These are phyloP conservation scores for Fusarium sublunatum DNA, from an alignment of 2,329 filamentous ascomycete genomes.

Conservation along the genomic window DNA sequence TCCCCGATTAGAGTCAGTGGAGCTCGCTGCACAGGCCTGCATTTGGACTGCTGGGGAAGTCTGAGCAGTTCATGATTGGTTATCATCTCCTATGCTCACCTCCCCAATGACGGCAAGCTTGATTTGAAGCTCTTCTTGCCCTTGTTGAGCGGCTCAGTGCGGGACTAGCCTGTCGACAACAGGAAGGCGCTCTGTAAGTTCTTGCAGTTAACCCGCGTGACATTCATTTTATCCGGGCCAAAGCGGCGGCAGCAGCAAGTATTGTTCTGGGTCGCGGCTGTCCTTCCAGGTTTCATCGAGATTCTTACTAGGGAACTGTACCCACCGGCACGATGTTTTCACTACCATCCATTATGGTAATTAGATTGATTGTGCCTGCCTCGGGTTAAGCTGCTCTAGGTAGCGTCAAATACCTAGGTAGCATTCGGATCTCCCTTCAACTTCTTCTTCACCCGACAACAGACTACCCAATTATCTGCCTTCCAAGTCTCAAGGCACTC, in stretches of 20 bases:
- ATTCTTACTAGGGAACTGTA: conserved; percentile 2
- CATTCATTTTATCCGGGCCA: not conserved
- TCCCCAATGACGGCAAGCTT: conserved; percentile 37
- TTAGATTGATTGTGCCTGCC: not conserved
- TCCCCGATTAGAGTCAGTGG: conserved; percentile 4
- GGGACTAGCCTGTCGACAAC: not conserved
- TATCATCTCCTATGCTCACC: not conserved
- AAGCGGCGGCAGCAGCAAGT: not conserved
- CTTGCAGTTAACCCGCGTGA: not conserved
- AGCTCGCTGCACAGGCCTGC: conserved; percentile 32
- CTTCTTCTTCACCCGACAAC: too few relatives aligned
- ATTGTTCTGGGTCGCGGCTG: too few relatives aligned
- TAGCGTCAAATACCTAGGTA: too few relatives aligned
- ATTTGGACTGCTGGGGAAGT: conserved; percentile 28
- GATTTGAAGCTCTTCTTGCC: conserved; percentile 17
- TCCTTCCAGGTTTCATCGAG: conserved; percentile 17
- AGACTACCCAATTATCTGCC: too few relatives aligned
- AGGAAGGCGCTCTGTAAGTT: too few relatives aligned
- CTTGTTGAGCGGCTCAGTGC: conserved; percentile 27
- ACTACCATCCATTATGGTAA: too few relatives aligned
- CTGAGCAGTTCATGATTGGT: conserved; percentile 33
- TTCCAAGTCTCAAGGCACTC: conserved; percentile 24
- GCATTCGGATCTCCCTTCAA: too few relatives aligned
- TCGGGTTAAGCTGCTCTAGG: too few relatives aligned
- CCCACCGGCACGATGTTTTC: too few relatives aligned